Base-by-base conservation (phyloP, 2,329 filamentous ascomycete species). In the Verruconis gallopava region DNA sequence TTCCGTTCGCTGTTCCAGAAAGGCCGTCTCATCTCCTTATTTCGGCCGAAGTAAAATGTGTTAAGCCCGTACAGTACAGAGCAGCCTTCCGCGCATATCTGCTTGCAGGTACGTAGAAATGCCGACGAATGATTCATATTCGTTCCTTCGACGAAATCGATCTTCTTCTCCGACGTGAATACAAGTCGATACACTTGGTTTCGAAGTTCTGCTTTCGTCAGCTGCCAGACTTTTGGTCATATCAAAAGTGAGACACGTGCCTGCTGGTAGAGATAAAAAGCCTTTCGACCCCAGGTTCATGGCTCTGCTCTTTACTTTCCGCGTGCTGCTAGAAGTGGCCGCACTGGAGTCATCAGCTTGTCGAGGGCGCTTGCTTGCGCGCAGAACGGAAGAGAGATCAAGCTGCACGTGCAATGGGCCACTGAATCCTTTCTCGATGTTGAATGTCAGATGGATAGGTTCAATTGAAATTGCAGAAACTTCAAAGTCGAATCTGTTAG, bases 21-120 rank as follows among this genome's bases (percentile, higher is more conserved):
- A 25, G 48, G 57, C 44, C 49, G 58, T 33, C 65, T 60, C 3
- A 50, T 57, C n/a, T 47, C 47, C 36, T 46, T 48, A 42, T 57
- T 60, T 28, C 61, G 61, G 32, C 57, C 53, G 46, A 72, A 66
- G 30, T 55, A 47, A 52, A 71, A 72, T 2, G 51, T 55, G 47
- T 71, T 71, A 47, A 68, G 62, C n/a, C 64, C 59, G 46, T 72
- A 72, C 1, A 72, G 55, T 28, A 72, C 58, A 21, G 55, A 62
- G 33, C 64, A 59, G 17, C 57, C 68, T 56, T 71, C 68, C 21
- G 61, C 51, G 38, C 61, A 53, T 17, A 71, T 57, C 25, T 63
- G 54, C 33, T 55, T 60, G 53, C 66, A 70, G 3, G 63, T 66
- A 20, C 63, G 56, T 20, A 72, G 56, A 22, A 72, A 59, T 3